phyloP scores from a whole-genome alignment of 768 basidiomycete genomes.

The Clathrus columnatus region DNA sequence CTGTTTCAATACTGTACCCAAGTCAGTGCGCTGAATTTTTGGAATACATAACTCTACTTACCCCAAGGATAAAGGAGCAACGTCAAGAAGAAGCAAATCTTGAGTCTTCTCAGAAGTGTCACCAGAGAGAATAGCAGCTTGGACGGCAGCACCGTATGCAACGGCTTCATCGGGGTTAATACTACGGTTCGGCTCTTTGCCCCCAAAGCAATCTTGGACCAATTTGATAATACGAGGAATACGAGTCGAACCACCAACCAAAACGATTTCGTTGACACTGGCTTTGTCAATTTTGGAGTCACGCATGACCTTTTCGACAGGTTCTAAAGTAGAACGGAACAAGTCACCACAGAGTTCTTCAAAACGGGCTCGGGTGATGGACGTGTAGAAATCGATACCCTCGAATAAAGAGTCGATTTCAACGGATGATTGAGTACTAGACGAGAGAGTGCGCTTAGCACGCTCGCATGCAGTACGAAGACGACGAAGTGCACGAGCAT shows the following conservation, averaged over 20 bases:
- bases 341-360: slow-evolving; percentile 93
- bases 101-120: slow-evolving; percentile 98
- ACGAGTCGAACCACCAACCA: slow-evolving; percentile 97
- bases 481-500: slow-evolving; percentile 93
- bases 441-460: slow-evolving; percentile 96
- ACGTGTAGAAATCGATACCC: slow-evolving; percentile 98
- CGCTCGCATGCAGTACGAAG: slow-evolving; percentile 97
- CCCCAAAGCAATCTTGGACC: slow-evolving; percentile 97
- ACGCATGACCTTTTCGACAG: slow-evolving; percentile 95
- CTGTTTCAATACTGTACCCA: slow-evolving; percentile 79
- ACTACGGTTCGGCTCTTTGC: slow-evolving; percentile 97
- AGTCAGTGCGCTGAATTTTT: slow-evolving; percentile 30
- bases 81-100: slow-evolving; percentile 92
- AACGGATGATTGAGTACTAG: slow-evolving; percentile 91
- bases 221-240: slow-evolving; percentile 97
- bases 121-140: slow-evolving; percentile 95
- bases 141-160: slow-evolving; percentile 97
- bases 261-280: slow-evolving; percentile 92
- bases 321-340: slow-evolving; percentile 88
- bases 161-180: slow-evolving; percentile 99
- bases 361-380: slow-evolving; percentile 95
- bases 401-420: slow-evolving; percentile 98
- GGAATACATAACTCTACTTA: slow-evolving; percentile 32
- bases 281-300: slow-evolving; percentile 98
- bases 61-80: slow-evolving; percentile 75